Percentiles rank a stretch among this genome's conserved stretches.
phyloP scores from a whole-genome alignment of 306 rosid genomes.

The Abrus precatorius region DNA sequence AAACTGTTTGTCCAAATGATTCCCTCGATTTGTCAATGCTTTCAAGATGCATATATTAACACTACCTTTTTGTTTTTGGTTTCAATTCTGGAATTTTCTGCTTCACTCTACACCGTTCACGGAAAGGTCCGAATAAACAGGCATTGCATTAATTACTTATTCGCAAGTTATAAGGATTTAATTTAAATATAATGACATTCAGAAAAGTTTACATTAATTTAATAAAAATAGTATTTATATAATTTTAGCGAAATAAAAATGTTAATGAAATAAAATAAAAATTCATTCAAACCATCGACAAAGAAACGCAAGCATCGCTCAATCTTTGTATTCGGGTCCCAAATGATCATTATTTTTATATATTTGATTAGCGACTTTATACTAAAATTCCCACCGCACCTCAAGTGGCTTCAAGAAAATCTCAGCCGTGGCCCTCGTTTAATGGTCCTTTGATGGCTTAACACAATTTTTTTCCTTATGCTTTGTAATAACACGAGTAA shows the following conservation, averaged over 20 bases:
- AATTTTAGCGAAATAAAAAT: too few species aligned
- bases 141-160: background rate
- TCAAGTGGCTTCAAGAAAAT: constrained; percentile 31
- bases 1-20: constrained; percentile 1
- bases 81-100: background rate
- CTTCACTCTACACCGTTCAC: background rate
- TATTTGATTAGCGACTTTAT: background rate
- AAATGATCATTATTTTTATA: constrained; percentile 1
- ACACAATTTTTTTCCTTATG: background rate
- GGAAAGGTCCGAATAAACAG: background rate
- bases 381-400: constrained; percentile 39
- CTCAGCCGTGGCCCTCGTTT: background rate
- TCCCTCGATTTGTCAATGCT: background rate
- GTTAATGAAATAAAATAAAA: too few species aligned
- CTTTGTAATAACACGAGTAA: too few species aligned
- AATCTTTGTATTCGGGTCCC: constrained; percentile 9
- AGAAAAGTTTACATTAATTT: too few species aligned
- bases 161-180: background rate
- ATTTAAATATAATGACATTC: too few species aligned
- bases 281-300: constrained; percentile 22
- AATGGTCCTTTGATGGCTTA: too few species aligned
- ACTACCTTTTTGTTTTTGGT: constrained; percentile 27
- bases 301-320: constrained; percentile 8
- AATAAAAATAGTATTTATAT: too few species aligned
- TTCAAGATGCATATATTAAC: too few species aligned